phyloP scores from a whole-genome alignment of 1,284 basidiomycete species.

The Hymenochaete sp. region DNA sequence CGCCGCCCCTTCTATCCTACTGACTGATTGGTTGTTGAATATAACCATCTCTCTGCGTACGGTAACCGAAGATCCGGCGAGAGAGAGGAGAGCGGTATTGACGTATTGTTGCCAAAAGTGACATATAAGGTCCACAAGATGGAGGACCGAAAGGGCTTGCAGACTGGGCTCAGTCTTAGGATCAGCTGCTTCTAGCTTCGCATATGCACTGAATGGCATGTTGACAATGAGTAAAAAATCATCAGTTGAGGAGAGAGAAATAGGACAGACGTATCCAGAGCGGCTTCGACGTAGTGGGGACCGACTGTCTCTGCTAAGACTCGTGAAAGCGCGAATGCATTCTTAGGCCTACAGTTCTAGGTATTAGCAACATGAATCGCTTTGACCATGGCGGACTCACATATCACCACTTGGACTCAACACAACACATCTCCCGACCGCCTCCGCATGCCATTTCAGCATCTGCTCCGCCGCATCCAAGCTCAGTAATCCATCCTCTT shows the following conservation, averaged over 20 bases:
- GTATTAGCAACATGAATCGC: neutral
- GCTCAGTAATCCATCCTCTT: conserved; percentile 75
- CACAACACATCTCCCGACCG: conserved; percentile 86
- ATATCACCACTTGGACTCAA: conserved; percentile 74
- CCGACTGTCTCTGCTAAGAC: conserved; percentile 87
- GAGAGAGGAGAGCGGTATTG: conserved; percentile 82
- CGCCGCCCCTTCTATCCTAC: conserved; percentile 79
- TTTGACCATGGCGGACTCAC: conserved; percentile 39
- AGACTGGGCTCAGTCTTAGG: conserved; percentile 74
- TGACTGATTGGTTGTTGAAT: conserved; percentile 87
- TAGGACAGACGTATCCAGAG: conserved; percentile 75
- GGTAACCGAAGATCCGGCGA: conserved; percentile 81
- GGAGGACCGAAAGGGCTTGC: conserved; percentile 60
- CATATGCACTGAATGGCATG: conserved; percentile 46
- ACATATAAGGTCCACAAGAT: conserved; percentile 80
- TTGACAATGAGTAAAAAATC: conserved; percentile 12
- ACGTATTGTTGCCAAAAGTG: conserved; percentile 98
- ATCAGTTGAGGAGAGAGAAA: neutral
- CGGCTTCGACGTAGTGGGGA: conserved; percentile 81
- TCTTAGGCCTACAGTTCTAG: conserved; percentile 66
- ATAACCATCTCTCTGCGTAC: conserved; percentile 88
- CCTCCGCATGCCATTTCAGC: conserved; percentile 94
- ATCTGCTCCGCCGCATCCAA: conserved; percentile 79
- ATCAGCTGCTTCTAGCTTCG: conserved; percentile 69
- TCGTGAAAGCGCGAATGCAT: conserved; percentile 78